Base-by-base conservation (phyloP, 2,329 filamentous ascomycete species). In the Fusarium camptoceras region DNA sequence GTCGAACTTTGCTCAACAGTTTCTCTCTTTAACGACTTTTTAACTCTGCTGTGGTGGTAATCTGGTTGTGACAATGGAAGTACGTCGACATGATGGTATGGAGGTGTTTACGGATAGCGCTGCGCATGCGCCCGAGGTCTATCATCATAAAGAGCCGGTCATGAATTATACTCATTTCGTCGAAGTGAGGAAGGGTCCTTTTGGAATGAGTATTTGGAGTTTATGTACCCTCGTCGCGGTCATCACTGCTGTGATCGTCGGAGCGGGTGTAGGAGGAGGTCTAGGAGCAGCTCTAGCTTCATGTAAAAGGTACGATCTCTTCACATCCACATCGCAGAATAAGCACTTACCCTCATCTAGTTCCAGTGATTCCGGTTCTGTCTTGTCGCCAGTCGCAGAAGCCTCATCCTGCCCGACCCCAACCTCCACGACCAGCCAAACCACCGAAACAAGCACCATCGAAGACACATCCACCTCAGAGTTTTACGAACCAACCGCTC, bases 221-320 rank as follows among this genome's bases (percentile, higher is more conserved):
- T 25, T 68, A 2, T 53, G 59, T 18, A 39, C 59, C 0, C 9
- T 68, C 5, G 41, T 68, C 31, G 66, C 59, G 3, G 24, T 48
- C 2, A 8, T 55, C 4, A 68, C 66, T 0, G 54, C 66, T 3
- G 2, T 65, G 15, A 11, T 68, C 2, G 41, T 69, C 0, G 66
- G 66, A 18, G 66, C 44, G 9, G 50, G 48, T 8, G 18, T 68
- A 0, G 66, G 65, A 5, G 66, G 66, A n/a, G 66, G 66, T 20
- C 9, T 68, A 9, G 66, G 66, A 25, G 66, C 66, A 46, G 59
- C 66, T 37, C 22, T 68, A 18, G 44, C 42, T 8, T 16, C 37
- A 12, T 65, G 59, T 16, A 59, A 65, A 18, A 59, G 24, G 66
- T 68, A 46, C 2, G 22, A 16, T 25, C 12, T 14, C 5, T 9